Evolutionary conservation across 2,329 filamentous ascomycete species (phyloP), one percentile per base, ranked within the genome.

Genomic region (Atkinsonella hypoxylon): DNA sequence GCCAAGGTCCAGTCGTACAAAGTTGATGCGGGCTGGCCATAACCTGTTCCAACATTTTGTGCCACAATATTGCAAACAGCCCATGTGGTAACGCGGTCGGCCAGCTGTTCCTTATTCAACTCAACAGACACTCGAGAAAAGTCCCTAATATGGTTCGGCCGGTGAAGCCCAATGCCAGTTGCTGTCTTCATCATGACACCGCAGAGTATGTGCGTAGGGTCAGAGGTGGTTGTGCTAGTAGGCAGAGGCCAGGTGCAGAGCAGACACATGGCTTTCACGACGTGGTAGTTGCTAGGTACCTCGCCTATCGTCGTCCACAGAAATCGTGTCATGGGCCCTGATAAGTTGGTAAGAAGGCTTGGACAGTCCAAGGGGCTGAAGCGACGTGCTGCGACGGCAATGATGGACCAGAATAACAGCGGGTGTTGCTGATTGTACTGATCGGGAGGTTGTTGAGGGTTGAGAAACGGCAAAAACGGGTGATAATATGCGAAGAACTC

Each of bases 181-280:
- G 87, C 87, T 20, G 87, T 81, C 68, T 90, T 89, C 80, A 91
- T 89, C 85, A 91, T 89, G 54, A 89, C 80, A 48, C 87, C 87
- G 57, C 83, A 84, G 17, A 90, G 71, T 63, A 88, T 89, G 62
- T 90, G 88, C 1, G 87, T 91, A 2, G 86, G 85, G 58, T 93
- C 87, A 8, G 83, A 82, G 6, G 84, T 83, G 1, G 85, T 89
- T 5, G 83, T 87, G 65, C 84, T 89, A n/a, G 83, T 88, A 0
- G 87, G 87, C 38, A 91, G 68, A 6, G 87, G 87, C 87, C 87
- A 93, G 5, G 84, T 87, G 64, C 87, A 91, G 41, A 90, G 68
- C 51, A 93, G 68, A 60, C 85, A 89, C 58, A 91, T 72, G 2
- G 86, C 87, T 69, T 91, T 90, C 63, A 90, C 85, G 53, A 89